Evolutionary conservation across 75 land plant genomes (phyloP), one percentile per base, ranked within the genome.

Genomic region (Pinus taeda): DNA sequence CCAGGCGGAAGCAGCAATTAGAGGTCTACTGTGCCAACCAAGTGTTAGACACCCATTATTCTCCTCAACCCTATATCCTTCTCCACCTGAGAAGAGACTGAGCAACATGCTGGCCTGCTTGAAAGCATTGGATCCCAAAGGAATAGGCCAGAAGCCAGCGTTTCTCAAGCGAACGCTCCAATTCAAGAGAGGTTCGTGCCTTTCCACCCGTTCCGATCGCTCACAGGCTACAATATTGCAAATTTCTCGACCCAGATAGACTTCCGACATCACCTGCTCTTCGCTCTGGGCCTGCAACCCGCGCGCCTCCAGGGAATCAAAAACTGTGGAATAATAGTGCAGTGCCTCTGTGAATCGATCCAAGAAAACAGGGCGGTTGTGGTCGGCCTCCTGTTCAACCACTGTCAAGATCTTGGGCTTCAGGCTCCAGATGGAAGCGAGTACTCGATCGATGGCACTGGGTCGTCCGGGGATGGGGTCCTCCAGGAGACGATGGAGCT

Each of bases 21-120:
- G 91, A 4, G 95, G 95, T 4, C 91, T 85, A 70, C 75, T 87
- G 78, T 93, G 97, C 97, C 97, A 94, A 22, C 97, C 97, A 6
- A 94, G 86, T 6, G 87, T 88, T 29, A 94, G 85, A 73, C 93
- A 92, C 13, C 93, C 97, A 29, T 82, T 71, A 5, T 76, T 82
- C 79, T 94, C 97, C 83, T 90, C 95, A 13, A 94, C 91, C 18
- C 86, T 65, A 77, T 88, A 94, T 4, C 97, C 95, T 14, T 92
- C 95, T 0, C 93, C 88, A 8, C 85, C 85, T 26, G 94, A 78
- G 77, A 86, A 94, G 57, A 90, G 79, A 17, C 82, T 83, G 59
- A 94, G 86, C 57, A 94, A 74, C 84, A 83, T 83, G 63, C 85
- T 88, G 57, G 93, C 97, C 77, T 90, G 97, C 71, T 88, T 90